Percentiles rank a stretch among this genome's conserved stretches.
Conservation (phyloP, 192 early-diverging fungal species). For the Chytriomyces hyalinus region DNA sequence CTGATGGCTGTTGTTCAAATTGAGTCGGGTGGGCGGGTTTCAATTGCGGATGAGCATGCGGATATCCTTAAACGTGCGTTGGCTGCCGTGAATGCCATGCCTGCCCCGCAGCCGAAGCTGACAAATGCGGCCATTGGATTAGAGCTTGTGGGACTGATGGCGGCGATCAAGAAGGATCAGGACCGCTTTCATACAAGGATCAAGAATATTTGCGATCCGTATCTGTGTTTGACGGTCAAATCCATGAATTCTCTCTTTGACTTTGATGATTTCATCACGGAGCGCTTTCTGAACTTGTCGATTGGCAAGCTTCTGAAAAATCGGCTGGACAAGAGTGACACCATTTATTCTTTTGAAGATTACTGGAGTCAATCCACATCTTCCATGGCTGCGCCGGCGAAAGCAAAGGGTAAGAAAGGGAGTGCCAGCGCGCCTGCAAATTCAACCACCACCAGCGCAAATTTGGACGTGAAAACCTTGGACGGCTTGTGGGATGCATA, state of each 20-base stretch:
- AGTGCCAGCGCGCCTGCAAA: too few relatives aligned
- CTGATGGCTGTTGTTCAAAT: neutral
- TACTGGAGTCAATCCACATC: neutral
- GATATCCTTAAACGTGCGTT: neutral
- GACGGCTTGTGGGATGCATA: slow-evolving; percentile 12
- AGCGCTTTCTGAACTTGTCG: neutral
- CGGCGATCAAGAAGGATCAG: slow-evolving; percentile 1
- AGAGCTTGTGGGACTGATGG: neutral
- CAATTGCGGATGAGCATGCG: neutral
- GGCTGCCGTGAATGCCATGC: neutral
- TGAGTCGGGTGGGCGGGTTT: slow-evolving; percentile 6
- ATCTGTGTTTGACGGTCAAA: slow-evolving; percentile 6
- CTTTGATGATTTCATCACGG: slow-evolving; percentile 12
- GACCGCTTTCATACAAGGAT: neutral
- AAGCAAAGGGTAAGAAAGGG: slow-evolving; percentile 5
- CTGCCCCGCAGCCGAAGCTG: neutral
- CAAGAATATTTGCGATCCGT: slow-evolving; percentile 19
- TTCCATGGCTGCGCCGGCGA: neutral
- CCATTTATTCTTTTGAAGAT: slow-evolving; percentile 8
- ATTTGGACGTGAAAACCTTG: neutral
- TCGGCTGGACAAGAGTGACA: neutral
- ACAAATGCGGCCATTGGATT: neutral
- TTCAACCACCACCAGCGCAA: neutral
- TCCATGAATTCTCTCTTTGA: slow-evolving; percentile 9
- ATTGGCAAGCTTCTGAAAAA: slow-evolving; percentile 19